A percentile compares a stretch with the other conserved stretches of the same genome.
Evolutionary conservation across 768 basidiomycete genomes (phyloP).

Genomic region (Naganishia vaughanmartiniae): DNA sequence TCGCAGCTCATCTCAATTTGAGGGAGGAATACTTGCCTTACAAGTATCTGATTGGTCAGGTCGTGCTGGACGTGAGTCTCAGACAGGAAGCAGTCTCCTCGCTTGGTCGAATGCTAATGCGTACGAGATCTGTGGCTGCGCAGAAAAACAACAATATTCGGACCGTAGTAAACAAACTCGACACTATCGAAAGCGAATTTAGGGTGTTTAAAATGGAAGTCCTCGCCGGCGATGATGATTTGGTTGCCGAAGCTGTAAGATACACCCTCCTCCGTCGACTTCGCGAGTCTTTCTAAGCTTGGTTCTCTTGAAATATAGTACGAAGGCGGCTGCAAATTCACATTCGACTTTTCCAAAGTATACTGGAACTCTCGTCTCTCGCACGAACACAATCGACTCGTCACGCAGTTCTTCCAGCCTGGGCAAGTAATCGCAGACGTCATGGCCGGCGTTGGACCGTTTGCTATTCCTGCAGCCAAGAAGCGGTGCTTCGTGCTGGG

Average conservation of each 20-base stretch:
- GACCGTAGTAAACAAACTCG: constrained; percentile 93
- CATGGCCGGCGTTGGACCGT: constrained; percentile 96
- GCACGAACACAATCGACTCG: constrained; percentile 83
- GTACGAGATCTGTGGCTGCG: background rate
- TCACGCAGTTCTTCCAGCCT: constrained; percentile 63
- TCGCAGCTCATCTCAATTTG: constrained; percentile 82
- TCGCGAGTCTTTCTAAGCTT: background rate
- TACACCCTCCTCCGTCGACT: background rate
- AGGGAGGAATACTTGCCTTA: constrained; percentile 86
- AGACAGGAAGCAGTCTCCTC: no score
- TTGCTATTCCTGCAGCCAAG: constrained; percentile 87
- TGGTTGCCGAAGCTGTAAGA: constrained; percentile 79
- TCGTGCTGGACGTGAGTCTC: constrained; percentile 77
- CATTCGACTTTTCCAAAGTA: constrained; percentile 89
- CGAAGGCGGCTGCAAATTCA: constrained; percentile 81
- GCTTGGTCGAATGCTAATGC: background rate
- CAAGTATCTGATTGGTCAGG: constrained; percentile 83
- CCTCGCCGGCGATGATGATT: constrained; percentile 83
- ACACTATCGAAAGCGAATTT: constrained; percentile 78
- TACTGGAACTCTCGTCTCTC: constrained; percentile 98
- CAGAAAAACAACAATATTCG: constrained; percentile 81
- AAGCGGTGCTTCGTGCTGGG: constrained; percentile 85
- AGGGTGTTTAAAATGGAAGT: constrained; percentile 96
- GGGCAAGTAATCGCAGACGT: constrained; percentile 78
- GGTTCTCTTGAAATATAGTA: constrained; percentile 55